Base-by-base conservation (phyloP, 75 land plant genomes). In the Ceratopteris richardii region DNA sequence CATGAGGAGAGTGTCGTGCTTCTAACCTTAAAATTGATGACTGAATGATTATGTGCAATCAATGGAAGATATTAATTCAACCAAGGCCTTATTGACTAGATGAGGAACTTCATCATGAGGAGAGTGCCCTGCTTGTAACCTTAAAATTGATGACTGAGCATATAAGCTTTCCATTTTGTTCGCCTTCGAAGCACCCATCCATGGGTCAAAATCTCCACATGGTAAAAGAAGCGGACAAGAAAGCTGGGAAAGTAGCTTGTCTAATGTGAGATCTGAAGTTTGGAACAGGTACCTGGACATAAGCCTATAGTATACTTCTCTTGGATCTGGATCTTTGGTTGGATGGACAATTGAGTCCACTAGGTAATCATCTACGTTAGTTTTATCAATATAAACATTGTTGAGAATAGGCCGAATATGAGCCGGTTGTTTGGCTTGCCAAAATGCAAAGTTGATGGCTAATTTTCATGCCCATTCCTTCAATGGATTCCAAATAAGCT, bases 21-120 rank as follows among this genome's bases (percentile, higher is more conserved):
- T n/a, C n/a, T n/a, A n/a, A n/a, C n/a, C n/a, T n/a, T n/a, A n/a
- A n/a, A n/a, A n/a, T n/a, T n/a, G n/a, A n/a, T n/a, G n/a, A n/a
- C n/a, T n/a, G n/a, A n/a, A n/a, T n/a, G n/a, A n/a, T n/a, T n/a
- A n/a, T n/a, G n/a, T 12, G 12, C 48, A 52, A 2, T 26, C 5
- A 4, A 86, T n/a, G 31, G 80, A 66, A 28, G 80, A 65, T 16
- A 86, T 54, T 84, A 90, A 94, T 19, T 86, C 74, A 4, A 94
- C 13, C 58, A 95, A 51, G 10, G 88, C 96, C 31, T 63, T 47
- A 52, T 95, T 95, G 26, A 78, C 91, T 21, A 76, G 74, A 54
- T 78, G 97, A 3, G 99, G 99, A 37, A 80, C 88, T 70, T 95
- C 99, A 60, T 95, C 99, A 59, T 95, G 99, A 7, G 99, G 99